A percentile compares a stretch with the other conserved stretches of the same genome.
Conservation (phyloP, 2,329 filamentous ascomycete species). For the Cryphonectria japonica region DNA sequence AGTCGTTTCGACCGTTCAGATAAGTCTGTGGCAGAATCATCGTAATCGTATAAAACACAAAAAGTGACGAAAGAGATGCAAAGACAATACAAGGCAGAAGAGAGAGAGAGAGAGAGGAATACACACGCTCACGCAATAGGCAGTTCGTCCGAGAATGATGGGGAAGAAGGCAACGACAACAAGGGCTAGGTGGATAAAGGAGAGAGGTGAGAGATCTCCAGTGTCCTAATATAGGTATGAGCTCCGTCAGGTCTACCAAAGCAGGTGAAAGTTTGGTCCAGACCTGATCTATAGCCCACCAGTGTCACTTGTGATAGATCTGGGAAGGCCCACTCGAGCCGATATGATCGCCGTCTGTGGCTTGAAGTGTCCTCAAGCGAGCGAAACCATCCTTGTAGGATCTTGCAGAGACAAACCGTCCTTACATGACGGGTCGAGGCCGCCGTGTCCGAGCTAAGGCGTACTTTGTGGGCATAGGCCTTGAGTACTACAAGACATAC, state of each 20-base stretch:
- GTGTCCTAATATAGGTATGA: constrained; percentile 19
- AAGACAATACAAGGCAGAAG: background rate
- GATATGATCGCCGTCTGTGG: constrained; percentile 21
- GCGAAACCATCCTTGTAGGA: constrained; percentile 22
- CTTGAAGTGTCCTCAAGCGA: constrained; percentile 20
- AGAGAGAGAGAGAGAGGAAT: background rate
- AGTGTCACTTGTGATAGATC: constrained; percentile 27
- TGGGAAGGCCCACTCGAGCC: constrained; percentile 16
- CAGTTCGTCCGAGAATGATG: constrained; percentile 9
- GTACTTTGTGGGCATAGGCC: constrained; percentile 3
- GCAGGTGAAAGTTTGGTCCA: background rate
- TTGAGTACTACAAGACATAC: constrained; percentile 9
- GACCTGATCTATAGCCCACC: constrained; percentile 15
- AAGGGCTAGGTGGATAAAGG: constrained; percentile 12
- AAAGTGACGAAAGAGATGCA: constrained; percentile 1
- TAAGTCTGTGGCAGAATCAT: constrained; percentile 18
- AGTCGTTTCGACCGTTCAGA: constrained; percentile 2
- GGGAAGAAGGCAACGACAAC: constrained; percentile 13
- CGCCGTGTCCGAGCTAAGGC: constrained; percentile 15
- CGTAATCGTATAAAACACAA: background rate
- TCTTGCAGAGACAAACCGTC: constrained; percentile 9
- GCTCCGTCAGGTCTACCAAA: constrained; percentile 1
- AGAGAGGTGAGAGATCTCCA: constrained; percentile 21
- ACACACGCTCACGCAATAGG: constrained; percentile 15
- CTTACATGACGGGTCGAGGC: constrained; percentile 12